A percentile compares a stretch with the other conserved stretches of the same genome.
Conservation (phyloP, 1,139 yeast species). For the Martiniozyma asiatica region DNA sequence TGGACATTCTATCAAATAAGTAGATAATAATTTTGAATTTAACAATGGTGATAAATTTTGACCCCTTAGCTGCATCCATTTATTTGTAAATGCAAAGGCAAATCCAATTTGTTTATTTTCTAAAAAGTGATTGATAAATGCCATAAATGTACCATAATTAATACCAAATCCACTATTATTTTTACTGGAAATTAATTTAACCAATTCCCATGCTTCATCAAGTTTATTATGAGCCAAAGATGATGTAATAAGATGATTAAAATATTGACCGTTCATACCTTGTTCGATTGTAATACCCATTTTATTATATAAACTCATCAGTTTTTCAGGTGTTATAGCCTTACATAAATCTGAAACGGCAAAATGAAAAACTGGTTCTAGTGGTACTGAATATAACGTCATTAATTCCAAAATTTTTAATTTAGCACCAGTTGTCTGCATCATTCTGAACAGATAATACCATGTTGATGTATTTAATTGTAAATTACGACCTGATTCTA, state of each 20-base stretch:
- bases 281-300: constrained; percentile 7
- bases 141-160: constrained; percentile 12
- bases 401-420: constrained; percentile 13
- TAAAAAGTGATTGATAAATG: constrained; percentile 14
- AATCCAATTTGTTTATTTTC: constrained; percentile 12
- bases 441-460: constrained; percentile 15
- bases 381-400: constrained; percentile 12
- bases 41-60: too few relatives aligned
- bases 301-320: constrained; percentile 9
- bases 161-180: neutral
- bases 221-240: constrained; percentile 10
- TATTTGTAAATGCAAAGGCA: constrained; percentile 15
- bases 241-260: constrained; percentile 14
- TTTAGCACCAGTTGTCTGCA: constrained; percentile 11
- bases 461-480: constrained; percentile 17
- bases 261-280: constrained; percentile 4
- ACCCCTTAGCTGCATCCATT: too few relatives aligned
- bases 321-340: constrained; percentile 9
- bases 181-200: constrained; percentile 1
- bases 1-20: constrained; percentile 10
- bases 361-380: constrained; percentile 13
- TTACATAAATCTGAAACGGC: constrained; percentile 8
- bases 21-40: constrained; percentile 11
- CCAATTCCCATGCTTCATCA: constrained; percentile 13
- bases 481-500: constrained; percentile 10